phyloP scores from a whole-genome alignment of 495 filamentous ascomycete genomes.

The Xylaria bambusicola region DNA sequence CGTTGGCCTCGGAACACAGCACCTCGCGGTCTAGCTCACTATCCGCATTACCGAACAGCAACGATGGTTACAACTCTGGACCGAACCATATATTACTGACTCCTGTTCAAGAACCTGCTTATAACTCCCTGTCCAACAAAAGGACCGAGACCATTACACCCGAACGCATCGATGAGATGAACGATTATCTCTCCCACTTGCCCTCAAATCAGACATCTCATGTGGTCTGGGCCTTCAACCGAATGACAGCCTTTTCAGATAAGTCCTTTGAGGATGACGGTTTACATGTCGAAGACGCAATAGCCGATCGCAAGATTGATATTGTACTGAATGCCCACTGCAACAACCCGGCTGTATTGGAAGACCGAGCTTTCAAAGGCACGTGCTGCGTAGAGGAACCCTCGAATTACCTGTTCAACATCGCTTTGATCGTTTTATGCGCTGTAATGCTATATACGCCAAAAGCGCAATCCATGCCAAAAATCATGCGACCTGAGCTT shows the following conservation, averaged over 20 bases:
- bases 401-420: constrained; percentile 34
- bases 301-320: constrained; percentile 54
- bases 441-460: constrained; percentile 21
- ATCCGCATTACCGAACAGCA: constrained; percentile 7
- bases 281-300: constrained; percentile 51
- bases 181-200: constrained; percentile 53
- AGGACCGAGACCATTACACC: constrained; percentile 52
- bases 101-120: constrained; percentile 58
- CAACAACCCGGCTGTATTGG: constrained; percentile 46
- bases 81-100: constrained; percentile 50
- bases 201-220: constrained; percentile 43
- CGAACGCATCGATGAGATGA: constrained; percentile 56
- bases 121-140: constrained; percentile 47
- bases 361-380: constrained; percentile 50
- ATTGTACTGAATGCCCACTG: constrained; percentile 60
- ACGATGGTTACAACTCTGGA: constrained; percentile 9
- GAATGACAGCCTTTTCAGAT: constrained; percentile 41
- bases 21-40: constrained; percentile 14
- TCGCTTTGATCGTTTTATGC: constrained; percentile 33
- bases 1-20: constrained; percentile 17
- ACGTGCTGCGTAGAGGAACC: constrained; percentile 60
- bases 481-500: constrained; percentile 11
- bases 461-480: constrained; percentile 14
- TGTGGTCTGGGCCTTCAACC: constrained; percentile 54
- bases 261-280: constrained; percentile 50